Conservation (phyloP, 768 basidiomycete genomes). For the Lactifluus pinguis region DNA sequence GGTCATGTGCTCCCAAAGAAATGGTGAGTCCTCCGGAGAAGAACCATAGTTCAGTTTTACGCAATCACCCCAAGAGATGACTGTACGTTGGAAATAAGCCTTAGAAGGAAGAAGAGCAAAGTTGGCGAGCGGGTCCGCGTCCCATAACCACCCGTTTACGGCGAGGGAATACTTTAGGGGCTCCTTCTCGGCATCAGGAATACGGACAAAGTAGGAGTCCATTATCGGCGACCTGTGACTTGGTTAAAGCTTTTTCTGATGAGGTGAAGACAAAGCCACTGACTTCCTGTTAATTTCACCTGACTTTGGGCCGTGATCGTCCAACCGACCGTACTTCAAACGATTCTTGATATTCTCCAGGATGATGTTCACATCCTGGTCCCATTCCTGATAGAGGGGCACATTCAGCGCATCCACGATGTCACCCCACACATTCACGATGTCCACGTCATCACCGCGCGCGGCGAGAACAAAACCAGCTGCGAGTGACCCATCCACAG, state of each 20-base stretch:
- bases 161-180: slow-evolving; percentile 66
- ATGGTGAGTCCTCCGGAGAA: slow-evolving; percentile 42
- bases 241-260: not conserved
- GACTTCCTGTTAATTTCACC: slow-evolving; percentile 72
- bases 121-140: slow-evolving; percentile 87
- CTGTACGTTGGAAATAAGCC: slow-evolving; percentile 90
- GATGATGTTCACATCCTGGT: slow-evolving; percentile 70
- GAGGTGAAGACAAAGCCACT: slow-evolving; percentile 25
- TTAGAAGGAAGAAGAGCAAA: slow-evolving; percentile 91
- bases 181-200: slow-evolving; percentile 43
- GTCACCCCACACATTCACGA: slow-evolving; percentile 53
- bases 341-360: slow-evolving; percentile 68
- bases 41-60: slow-evolving; percentile 92
- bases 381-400: slow-evolving; percentile 78
- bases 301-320: slow-evolving; percentile 71
- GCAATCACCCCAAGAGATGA: slow-evolving; percentile 97
- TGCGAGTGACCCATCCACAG: slow-evolving; percentile 52
- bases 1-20: slow-evolving; percentile 86
- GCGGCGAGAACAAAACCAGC: slow-evolving; percentile 71
- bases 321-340: slow-evolving; percentile 72
- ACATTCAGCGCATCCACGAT: slow-evolving; percentile 86
- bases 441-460: slow-evolving; percentile 33
- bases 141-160: slow-evolving; percentile 99
- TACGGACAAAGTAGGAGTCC: slow-evolving; percentile 87
- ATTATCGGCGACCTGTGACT: slow-evolving; percentile 65